Evolutionary conservation across 108 stramenopile species (phyloP), one percentile per base, ranked within the genome.

Genomic region (Nitzschia sp.): DNA sequence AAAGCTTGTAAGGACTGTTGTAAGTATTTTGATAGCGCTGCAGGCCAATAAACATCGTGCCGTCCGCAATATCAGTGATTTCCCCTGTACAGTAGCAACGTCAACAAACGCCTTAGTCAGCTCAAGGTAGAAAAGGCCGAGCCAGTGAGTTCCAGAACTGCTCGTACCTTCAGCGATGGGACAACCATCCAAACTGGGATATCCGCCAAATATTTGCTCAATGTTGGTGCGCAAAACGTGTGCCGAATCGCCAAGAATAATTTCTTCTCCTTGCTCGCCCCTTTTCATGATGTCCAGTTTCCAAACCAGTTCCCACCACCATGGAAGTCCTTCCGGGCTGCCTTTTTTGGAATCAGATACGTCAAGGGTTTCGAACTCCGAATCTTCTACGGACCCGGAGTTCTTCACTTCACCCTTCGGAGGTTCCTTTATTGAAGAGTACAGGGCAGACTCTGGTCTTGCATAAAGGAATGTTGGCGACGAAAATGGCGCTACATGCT

Each of bases 151-250:
- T 42, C 38, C 38, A 42, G 18, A 51, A 19, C 21, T n/a, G n/a
- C 13, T 4, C 49, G 49, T 51, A 51, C 49, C 49, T 59, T 92
- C 90, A n/a, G 96, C 98, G 49, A 98, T 53, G 0, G 95, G 96
- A 31, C 91, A 94, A 11, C 90, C 84, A 75, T 98, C 98, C 42
- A 89, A 68, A 54, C 74, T 78, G n/a, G 96, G 92, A 65, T 85
- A 96, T 24, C 89, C 95, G 18, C 98, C 98, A 69, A 97, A 98
- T 19, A 97, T 96, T 81, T 98, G 93, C 72, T 94, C 90, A 64
- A 95, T 96, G 85, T 96, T 96, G 51, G 89, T 86, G 15, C 91
- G 84, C 26, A 74, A 38, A 32, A 96, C 91, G 65, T 87, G 64
- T 33, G 91, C 91, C 8, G 83, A 65, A 73, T 96, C 95, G 34